Evolutionary conservation across 345 rosid genomes (phyloP).

Genomic region (Stellera chamaejasme): DNA sequence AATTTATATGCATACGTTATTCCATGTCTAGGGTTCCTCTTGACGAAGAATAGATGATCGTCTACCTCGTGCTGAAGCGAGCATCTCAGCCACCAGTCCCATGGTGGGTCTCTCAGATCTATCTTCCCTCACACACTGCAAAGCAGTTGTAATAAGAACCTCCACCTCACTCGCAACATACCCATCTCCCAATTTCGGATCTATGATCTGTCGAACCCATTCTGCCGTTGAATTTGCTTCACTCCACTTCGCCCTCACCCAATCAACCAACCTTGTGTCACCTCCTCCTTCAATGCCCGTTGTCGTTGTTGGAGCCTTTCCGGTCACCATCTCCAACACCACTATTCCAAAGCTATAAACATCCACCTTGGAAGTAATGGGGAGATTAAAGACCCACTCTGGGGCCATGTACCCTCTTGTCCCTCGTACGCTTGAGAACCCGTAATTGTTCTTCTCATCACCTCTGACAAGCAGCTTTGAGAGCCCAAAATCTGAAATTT

Average conservation of each 20-base stretch:
- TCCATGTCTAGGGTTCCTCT: no score
- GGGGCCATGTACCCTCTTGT: conserved; percentile 5
- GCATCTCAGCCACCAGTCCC: conserved; percentile 19
- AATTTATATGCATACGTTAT: no score
- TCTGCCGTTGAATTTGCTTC: no score
- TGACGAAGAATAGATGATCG: background rate
- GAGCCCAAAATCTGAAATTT: conserved; percentile 2
- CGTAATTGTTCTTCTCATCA: background rate
- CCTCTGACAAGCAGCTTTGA: conserved; percentile 1
- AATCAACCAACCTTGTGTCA: no score
- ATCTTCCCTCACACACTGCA: conserved; percentile 8
- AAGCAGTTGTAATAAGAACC: background rate
- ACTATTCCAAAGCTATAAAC: conserved; percentile 8
- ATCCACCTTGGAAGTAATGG: conserved; percentile 8
- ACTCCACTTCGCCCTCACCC: no score
- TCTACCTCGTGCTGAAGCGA: background rate
- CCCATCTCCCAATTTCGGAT: no score
- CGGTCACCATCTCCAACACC: background rate
- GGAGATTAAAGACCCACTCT: conserved; percentile 1
- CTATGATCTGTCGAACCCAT: no score
- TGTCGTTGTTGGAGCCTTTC: background rate
- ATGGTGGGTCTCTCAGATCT: conserved; percentile 15
- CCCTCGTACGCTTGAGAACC: conserved; percentile 1
- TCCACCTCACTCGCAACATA: background rate
- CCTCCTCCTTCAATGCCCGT: no score